Conservation (phyloP, 1,139 yeast genomes). For the Kodamaea sp. region DNA sequence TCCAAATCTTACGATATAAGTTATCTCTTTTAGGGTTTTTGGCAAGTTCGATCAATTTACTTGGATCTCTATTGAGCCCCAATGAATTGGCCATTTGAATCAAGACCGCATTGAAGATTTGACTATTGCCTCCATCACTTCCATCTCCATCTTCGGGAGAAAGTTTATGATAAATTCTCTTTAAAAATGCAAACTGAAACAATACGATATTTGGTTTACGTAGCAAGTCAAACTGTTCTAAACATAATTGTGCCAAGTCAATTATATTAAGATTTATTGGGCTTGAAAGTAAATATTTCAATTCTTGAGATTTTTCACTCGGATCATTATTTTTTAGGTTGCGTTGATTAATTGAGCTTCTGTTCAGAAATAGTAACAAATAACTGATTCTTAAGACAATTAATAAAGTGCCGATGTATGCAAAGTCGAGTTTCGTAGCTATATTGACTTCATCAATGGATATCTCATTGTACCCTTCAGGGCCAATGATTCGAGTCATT, state of each 20-base stretch:
- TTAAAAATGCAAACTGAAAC: constrained; percentile 43
- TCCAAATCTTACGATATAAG: constrained; percentile 37
- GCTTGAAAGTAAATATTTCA: constrained; percentile 40
- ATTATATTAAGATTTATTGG: constrained; percentile 47
- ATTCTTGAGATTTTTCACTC: constrained; percentile 25
- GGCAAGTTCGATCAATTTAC: constrained; percentile 20
- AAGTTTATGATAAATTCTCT: constrained; percentile 35
- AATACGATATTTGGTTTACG: constrained; percentile 47
- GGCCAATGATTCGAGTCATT: constrained; percentile 21
- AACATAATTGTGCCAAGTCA: constrained; percentile 48
- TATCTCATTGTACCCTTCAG: constrained; percentile 11
- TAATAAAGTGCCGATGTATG: constrained; percentile 41
- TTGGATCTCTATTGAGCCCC: constrained; percentile 47
- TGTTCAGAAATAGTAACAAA: constrained; percentile 34
- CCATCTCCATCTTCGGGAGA: constrained; percentile 55
- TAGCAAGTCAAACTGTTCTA: constrained; percentile 48
- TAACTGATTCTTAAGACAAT: constrained; percentile 41
- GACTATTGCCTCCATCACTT: constrained; percentile 44
- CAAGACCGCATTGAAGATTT: constrained; percentile 34
- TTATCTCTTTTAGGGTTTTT: constrained; percentile 26
- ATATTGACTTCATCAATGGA: constrained; percentile 20
- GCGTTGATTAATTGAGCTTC: constrained; percentile 24
- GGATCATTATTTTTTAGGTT: constrained; percentile 23
- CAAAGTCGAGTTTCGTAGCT: constrained; percentile 43
- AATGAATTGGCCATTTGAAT: constrained; percentile 42